Percentiles rank a stretch among this genome's conserved stretches.
phyloP scores from a whole-genome alignment of 441 rosid species.

The Francoa sonchifolia region DNA sequence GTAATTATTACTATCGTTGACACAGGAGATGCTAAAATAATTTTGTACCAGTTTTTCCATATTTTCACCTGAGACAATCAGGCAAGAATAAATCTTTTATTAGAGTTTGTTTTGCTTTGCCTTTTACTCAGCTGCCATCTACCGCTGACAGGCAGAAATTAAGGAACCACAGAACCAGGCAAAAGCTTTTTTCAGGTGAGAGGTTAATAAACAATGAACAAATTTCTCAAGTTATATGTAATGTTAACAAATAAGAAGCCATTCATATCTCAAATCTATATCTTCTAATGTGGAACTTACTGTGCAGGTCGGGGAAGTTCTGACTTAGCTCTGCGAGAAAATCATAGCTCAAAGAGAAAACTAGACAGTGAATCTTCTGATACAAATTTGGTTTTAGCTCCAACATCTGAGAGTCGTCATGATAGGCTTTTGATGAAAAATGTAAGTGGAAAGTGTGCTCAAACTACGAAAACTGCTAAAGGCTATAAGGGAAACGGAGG shows the following conservation, averaged over 20 bases:
- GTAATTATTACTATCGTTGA: no score
- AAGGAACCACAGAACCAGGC: conserved; percentile 11
- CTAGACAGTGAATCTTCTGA: conserved; percentile 8
- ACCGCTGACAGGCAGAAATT: conserved; percentile 20
- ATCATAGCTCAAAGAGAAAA: conserved; percentile 13
- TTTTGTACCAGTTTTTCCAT: conserved; percentile 1
- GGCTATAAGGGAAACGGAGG: conserved; percentile 12
- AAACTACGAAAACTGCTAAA: conserved; percentile 13
- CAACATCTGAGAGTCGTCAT: conserved; percentile 12
- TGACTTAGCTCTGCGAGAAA: conserved; percentile 15
- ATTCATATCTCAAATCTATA: conserved; percentile 3
- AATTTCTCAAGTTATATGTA: conserved; percentile 9
- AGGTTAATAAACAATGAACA: conserved; percentile 5
- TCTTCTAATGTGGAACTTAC: conserved; percentile 12
- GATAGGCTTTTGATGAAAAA: conserved; percentile 10
- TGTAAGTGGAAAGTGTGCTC: conserved; percentile 9
- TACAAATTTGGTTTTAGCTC: conserved; percentile 1
- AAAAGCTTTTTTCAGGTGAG: conserved; percentile 20
- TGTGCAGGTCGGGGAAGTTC: conserved; percentile 25
- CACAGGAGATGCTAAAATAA: background rate
- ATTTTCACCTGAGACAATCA: background rate
- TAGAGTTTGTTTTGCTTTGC: conserved; percentile 1
- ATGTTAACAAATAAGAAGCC: conserved; percentile 2
- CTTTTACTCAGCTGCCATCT: conserved; percentile 16
- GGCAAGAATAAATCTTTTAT: conserved; percentile 1